Evolutionary conservation across 2,329 filamentous ascomycete genomes (phyloP).

Genomic region (Alternaria solani): DNA sequence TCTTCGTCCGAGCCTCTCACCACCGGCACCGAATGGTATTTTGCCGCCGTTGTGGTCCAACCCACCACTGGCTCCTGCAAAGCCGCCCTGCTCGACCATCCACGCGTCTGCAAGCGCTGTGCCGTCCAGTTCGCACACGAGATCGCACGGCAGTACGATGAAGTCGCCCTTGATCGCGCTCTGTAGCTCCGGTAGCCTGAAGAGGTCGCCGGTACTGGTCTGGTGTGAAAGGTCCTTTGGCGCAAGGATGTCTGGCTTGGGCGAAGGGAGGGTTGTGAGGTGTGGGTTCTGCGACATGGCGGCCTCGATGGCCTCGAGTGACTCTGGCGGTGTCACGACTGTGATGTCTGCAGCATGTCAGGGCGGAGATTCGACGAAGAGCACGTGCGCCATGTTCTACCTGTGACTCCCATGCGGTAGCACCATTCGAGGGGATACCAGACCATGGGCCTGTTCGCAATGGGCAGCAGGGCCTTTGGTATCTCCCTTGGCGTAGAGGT

Average conservation of each 20-base stretch:
- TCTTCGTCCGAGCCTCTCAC: conserved; percentile 67
- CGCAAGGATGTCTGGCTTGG: conserved; percentile 77
- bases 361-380: not conserved
- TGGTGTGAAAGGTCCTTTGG: conserved; percentile 80
- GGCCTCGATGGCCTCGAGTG: conserved; percentile 70
- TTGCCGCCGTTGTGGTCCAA: conserved; percentile 51
- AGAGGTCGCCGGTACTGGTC: conserved; percentile 87
- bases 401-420: conserved; percentile 79
- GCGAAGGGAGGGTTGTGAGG: conserved; percentile 75
- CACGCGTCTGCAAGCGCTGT: conserved; percentile 86
- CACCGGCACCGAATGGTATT: conserved; percentile 60
- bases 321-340: conserved; percentile 65
- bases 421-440: conserved; percentile 90
- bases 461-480: conserved; percentile 81
- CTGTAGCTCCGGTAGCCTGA: conserved; percentile 83
- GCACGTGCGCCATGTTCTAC: conserved; percentile 50
- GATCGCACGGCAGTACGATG: conserved; percentile 87
- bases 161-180: conserved; percentile 85
- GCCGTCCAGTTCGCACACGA: conserved; percentile 88
- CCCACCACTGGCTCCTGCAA: conserved; percentile 67
- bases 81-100: conserved; percentile 82
- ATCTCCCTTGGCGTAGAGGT: conserved; percentile 81
- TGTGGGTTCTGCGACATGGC: conserved; percentile 81
- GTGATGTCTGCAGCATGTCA: conserved; percentile 56
- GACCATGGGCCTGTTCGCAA: conserved; percentile 87